These are phyloP conservation scores for Isatis lusitanica DNA, from an alignment of 441 rosid species.

Conservation along the genomic window DNA sequence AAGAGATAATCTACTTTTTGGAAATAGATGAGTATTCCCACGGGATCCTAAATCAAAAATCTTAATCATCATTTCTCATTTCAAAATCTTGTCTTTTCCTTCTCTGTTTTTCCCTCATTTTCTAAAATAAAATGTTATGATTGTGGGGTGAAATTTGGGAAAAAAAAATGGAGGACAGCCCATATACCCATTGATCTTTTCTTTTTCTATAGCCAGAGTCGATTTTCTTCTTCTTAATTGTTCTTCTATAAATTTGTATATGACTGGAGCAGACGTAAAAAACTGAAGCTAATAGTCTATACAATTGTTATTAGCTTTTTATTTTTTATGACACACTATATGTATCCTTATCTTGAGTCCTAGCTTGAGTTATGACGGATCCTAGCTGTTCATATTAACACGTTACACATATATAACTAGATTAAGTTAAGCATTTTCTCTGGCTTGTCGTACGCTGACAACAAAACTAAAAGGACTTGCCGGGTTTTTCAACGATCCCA, in stretches of 20 bases:
- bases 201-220: not conserved
- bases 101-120: not conserved
- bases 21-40: constrained; percentile 22
- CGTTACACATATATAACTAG: not conserved
- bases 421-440: not conserved
- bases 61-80: constrained; percentile 30
- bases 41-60: constrained; percentile 32
- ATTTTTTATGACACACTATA: not conserved
- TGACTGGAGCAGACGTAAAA: no score
- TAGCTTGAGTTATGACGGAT: not conserved
- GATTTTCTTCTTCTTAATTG: not conserved
- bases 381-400: not conserved
- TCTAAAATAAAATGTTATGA: constrained; percentile 20
- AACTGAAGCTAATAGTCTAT: not conserved
- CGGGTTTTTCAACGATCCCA: not conserved
- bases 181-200: not conserved
- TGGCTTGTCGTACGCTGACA: not conserved
- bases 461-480: not conserved
- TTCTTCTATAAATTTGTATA: not conserved
- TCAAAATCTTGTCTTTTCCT: constrained; percentile 25
- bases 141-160: constrained; percentile 16
- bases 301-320: not conserved
- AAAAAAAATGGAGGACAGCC: constrained; percentile 24
- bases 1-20: constrained; percentile 20
- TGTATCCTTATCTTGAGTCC: not conserved